Base-by-base conservation (phyloP, 768 basidiomycete species). In the Leucosporidium yakuticum region DNA sequence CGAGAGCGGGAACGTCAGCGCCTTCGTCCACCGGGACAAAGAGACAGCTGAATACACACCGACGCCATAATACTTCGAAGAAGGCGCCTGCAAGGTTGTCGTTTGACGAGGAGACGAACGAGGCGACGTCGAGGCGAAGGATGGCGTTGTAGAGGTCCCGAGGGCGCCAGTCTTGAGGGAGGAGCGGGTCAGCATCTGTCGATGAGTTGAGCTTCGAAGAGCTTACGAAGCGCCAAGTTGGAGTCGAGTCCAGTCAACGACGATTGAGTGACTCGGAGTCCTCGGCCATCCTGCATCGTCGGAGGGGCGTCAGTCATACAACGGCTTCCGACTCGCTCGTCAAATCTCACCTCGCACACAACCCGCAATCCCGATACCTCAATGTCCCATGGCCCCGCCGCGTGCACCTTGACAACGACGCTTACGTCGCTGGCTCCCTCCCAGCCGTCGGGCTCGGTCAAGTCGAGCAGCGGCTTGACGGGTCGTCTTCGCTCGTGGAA, bases 71-170 rank as follows among this genome's bases (percentile, higher is more conserved):
- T 8, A 79, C 57, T 23, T 74, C 68, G 20, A 78, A 48, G 31
- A 69, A 59, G 4, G 62, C 57, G 47, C 50, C 62, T 1, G 27
- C 21, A 0, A 36, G 8, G 11, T 44, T 8, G 14, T 15, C 50
- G 1, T 31, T 53, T 8, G 61, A 14, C 0, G 36, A n/a, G 14
- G 31, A 19, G 44, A 60, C n/a, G 14, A 51, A 53, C 4, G 69
- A 63, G 60, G 75, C 55, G 79, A 76, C 67, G 2, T 71, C 80
- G 50, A 89, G 78, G 17, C 83, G 82, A 73, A 84, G 86, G 27
- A 82, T 74, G 44, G 85, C 82, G 51, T 82, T 83, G 69, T 89
- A 84, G 67, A 84, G 83, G 73, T 91, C 90, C 0, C 86, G 60
- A 6, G 69, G 62, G 20, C 31, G 29, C 62, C 67, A 75, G 6